Evolutionary conservation across 257 asterid species (phyloP).

Genomic region (Paulownia fortunei): DNA sequence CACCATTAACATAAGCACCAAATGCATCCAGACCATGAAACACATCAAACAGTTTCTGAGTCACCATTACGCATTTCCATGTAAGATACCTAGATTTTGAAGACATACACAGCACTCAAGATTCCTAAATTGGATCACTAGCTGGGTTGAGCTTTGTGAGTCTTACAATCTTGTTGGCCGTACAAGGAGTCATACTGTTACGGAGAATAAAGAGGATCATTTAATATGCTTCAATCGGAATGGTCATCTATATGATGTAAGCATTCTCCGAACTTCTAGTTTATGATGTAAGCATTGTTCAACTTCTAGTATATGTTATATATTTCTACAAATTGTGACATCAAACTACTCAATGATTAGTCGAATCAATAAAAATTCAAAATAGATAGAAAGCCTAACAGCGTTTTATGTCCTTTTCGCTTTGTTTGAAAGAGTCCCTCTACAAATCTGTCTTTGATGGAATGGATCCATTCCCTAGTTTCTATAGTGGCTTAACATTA

Average conservation of each 20-base stretch:
- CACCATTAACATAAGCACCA: not conserved
- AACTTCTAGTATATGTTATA: not conserved
- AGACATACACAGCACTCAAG: not conserved
- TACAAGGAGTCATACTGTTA: not conserved
- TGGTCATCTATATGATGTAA: not conserved
- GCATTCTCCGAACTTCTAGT: not conserved
- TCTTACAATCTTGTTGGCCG: slow-evolving; percentile 5
- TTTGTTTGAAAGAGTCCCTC: not conserved
- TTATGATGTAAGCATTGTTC: not conserved
- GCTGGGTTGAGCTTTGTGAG: not conserved
- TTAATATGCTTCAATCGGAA: not conserved
- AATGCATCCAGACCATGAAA: slow-evolving; percentile 25
- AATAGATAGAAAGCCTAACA: not conserved
- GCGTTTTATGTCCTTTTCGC: not conserved
- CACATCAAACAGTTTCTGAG: not conserved
- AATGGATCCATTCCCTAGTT: not conserved
- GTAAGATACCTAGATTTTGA: slow-evolving; percentile 5
- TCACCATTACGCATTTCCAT: not conserved
- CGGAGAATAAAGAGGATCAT: not conserved
- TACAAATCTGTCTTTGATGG: not conserved
- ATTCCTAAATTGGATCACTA: not conserved
- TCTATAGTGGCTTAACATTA: not conserved
- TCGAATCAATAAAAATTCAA: not conserved
- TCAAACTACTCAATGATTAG: not conserved
- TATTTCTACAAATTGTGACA: not conserved